Evolutionary conservation across 768 basidiomycete genomes (phyloP).

Genomic region (Galerina sulciceps): DNA sequence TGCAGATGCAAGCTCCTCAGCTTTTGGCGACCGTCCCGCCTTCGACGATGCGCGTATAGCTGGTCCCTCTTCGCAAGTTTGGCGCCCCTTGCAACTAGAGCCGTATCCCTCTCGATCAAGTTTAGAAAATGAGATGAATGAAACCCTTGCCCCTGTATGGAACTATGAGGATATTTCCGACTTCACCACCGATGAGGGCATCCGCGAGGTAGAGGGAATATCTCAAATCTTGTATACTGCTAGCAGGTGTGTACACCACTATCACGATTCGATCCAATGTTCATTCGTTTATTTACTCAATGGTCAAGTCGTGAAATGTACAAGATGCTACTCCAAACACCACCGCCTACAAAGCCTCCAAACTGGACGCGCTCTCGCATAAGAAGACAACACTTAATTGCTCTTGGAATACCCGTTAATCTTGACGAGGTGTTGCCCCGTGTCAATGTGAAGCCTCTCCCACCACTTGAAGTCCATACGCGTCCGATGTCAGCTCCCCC

Average conservation of each 20-base stretch:
- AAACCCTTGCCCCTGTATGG: constrained; percentile 72
- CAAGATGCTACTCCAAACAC: constrained; percentile 68
- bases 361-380: constrained; percentile 95
- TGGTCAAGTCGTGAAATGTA: constrained; percentile 75
- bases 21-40: constrained; percentile 38
- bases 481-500: constrained; percentile 84
- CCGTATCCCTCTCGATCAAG: constrained; percentile 63
- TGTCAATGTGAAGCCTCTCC: constrained; percentile 66
- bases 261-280: constrained; percentile 6
- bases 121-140: constrained; percentile 65
- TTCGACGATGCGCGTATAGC: constrained; percentile 44
- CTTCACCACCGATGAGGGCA: constrained; percentile 67
- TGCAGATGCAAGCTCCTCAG: constrained; percentile 37
- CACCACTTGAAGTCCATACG: constrained; percentile 82
- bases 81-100: constrained; percentile 68
- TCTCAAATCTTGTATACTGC: constrained; percentile 77
- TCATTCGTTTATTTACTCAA: constrained; percentile 6
- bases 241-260: constrained; percentile 61
- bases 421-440: constrained; percentile 88
- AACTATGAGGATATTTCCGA: constrained; percentile 50
- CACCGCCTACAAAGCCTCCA: constrained; percentile 80
- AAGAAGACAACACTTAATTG: constrained; percentile 87
- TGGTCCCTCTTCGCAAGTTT: constrained; percentile 48
- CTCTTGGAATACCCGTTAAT: constrained; percentile 93
- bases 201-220: constrained; percentile 81